These are phyloP conservation scores for Talaromyces sp. DNA, from an alignment of 2,329 filamentous ascomycete species.

Conservation along the genomic window DNA sequence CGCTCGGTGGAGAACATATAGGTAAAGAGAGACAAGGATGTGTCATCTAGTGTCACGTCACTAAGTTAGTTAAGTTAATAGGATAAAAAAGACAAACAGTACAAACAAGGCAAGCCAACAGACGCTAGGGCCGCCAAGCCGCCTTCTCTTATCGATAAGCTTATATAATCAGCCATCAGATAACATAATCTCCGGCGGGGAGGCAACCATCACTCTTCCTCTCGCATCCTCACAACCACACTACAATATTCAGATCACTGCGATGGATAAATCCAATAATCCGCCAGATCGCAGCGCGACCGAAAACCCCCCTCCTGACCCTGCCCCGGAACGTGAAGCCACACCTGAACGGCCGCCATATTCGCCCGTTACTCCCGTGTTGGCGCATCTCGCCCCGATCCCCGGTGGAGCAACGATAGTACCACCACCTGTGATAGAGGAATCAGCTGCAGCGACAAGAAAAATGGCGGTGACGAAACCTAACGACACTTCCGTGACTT, in stretches of 20 bases:
- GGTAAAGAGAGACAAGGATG: too few species aligned
- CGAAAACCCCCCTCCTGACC: conserved; percentile 21
- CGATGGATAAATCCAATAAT: conserved; percentile 1
- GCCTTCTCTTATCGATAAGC: conserved; percentile 1
- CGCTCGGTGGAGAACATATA: too few species aligned
- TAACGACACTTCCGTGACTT: neutral
- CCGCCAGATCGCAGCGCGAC: conserved; percentile 17
- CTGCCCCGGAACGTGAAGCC: conserved; percentile 28
- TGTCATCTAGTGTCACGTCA: too few species aligned
- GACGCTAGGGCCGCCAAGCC: neutral
- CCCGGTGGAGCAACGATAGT: conserved; percentile 29
- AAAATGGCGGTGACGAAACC: conserved; percentile 4
- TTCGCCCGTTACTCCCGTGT: conserved; percentile 47
- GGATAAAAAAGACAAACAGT: neutral
- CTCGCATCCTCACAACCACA: neutral
- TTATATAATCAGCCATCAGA: conserved; percentile 2
- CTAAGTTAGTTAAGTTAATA: too few species aligned
- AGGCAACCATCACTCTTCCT: neutral
- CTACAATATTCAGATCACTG: neutral
- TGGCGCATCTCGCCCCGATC: conserved; percentile 36
- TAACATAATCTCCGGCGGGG: neutral
- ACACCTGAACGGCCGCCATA: conserved; percentile 46
- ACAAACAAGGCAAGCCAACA: neutral
- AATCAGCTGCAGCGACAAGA: conserved; percentile 26
- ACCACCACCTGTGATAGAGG: conserved; percentile 33